These are phyloP conservation scores for Aspergillus transmontanensis DNA, from an alignment of 2,329 filamentous ascomycete genomes.

Conservation along the genomic window DNA sequence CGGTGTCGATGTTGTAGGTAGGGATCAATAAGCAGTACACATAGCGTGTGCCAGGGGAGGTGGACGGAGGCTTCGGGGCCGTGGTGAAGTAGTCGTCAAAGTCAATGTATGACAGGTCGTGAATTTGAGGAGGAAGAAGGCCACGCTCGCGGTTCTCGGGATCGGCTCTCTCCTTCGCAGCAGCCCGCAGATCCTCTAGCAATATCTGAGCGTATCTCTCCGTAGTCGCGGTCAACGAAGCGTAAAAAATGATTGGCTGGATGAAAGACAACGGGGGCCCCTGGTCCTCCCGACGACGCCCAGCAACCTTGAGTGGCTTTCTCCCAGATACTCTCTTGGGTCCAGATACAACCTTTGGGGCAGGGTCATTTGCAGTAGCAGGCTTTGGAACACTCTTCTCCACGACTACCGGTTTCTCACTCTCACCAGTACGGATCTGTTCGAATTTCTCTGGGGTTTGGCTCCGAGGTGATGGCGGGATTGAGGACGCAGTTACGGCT, in stretches of 20 bases:
- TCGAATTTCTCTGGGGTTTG: conserved; percentile 27
- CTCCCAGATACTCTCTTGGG: conserved; percentile 40
- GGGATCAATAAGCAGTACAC: conserved; percentile 86
- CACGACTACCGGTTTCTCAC: not conserved
- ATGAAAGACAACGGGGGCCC: conserved; percentile 30
- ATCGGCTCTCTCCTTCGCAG: conserved; percentile 32
- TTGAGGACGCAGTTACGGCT: conserved; percentile 31
- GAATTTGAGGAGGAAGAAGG: conserved; percentile 62
- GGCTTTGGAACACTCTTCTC: conserved; percentile 6
- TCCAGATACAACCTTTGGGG: conserved; percentile 25
- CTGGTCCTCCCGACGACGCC: conserved; percentile 22
- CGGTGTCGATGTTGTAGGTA: conserved; percentile 93
- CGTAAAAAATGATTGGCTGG: conserved; percentile 83
- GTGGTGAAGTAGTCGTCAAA: conserved; percentile 90
- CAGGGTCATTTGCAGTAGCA: conserved; percentile 3
- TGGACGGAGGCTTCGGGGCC: conserved; percentile 64
- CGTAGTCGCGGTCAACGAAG: conserved; percentile 82
- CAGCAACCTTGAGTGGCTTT: conserved; percentile 32
- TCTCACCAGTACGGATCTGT: conserved; percentile 9
- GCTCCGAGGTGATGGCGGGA: conserved; percentile 35
- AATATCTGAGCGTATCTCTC: conserved; percentile 71
- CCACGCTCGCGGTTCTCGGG: conserved; percentile 29
- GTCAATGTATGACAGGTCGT: conserved; percentile 83
- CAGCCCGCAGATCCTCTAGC: conserved; percentile 55
- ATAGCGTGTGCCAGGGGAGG: conserved; percentile 55